phyloP scores from a whole-genome alignment of 176 grass and related monocot species.

The Oryza brachyantha region DNA sequence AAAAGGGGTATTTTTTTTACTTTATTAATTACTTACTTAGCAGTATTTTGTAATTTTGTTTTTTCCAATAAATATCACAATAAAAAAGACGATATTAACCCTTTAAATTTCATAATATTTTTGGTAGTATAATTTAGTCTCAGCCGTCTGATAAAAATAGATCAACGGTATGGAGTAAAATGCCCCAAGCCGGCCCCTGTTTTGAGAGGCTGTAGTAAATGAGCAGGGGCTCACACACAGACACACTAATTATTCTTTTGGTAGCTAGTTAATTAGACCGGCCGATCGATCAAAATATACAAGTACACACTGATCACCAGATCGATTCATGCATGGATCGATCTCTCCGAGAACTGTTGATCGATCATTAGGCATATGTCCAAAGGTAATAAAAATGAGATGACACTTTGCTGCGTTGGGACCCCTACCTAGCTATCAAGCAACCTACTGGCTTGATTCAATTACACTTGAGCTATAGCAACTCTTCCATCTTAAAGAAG shows the following conservation, averaged over 20 bases:
- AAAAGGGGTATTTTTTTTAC: too few relatives aligned
- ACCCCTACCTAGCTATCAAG: neutral
- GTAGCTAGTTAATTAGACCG: neutral
- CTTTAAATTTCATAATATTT: too few relatives aligned
- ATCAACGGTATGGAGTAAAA: too few relatives aligned
- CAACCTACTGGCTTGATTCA: neutral
- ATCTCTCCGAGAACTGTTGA: neutral
- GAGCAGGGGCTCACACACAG: neutral
- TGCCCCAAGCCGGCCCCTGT: too few relatives aligned
- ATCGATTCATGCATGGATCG: neutral
- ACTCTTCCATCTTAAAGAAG: slow-evolving; percentile 25
- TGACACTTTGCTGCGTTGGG: slow-evolving; percentile 16
- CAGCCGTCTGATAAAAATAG: too few relatives aligned
- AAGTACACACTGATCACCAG: neutral
- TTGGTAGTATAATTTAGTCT: too few relatives aligned
- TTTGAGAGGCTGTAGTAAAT: slow-evolving; percentile 5
- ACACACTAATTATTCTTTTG: slow-evolving; percentile 14
- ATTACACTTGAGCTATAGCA: neutral
- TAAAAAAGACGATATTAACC: too few relatives aligned
- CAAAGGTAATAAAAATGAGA: slow-evolving; percentile 4
- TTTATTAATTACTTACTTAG: too few relatives aligned
- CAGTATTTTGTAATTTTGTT: too few relatives aligned
- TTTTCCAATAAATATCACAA: too few relatives aligned
- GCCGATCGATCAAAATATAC: neutral
- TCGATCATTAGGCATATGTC: slow-evolving; percentile 19